Conservation (phyloP, 352 stramenopile species). For the Phytophthora kernoviae region DNA sequence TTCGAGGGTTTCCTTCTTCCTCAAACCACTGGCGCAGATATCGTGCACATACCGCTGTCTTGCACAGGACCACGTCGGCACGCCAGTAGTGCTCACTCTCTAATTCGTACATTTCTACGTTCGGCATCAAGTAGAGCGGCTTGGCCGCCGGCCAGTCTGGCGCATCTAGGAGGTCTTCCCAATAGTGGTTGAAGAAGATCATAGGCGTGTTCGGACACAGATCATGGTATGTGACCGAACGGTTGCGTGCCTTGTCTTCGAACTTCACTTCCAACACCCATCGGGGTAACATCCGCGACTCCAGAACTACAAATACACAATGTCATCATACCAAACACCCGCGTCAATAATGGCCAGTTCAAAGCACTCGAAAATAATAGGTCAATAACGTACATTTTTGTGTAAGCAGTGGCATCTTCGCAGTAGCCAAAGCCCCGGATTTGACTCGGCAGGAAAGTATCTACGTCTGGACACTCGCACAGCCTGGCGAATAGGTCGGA, state of each 20-base stretch:
- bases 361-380: not conserved
- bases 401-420: constrained; percentile 63
- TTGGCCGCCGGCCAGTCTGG: constrained; percentile 32
- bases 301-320: constrained; percentile 22
- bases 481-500: constrained; percentile 49
- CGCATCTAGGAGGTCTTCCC: constrained; percentile 21
- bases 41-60: constrained; percentile 38
- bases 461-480: constrained; percentile 51
- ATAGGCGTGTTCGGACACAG: constrained; percentile 44
- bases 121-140: constrained; percentile 43
- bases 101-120: constrained; percentile 56
- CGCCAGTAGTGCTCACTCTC: constrained; percentile 35
- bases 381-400: constrained; percentile 45
- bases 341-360: too few relatives aligned
- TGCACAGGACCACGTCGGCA: constrained; percentile 45
- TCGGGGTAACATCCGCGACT: constrained; percentile 38
- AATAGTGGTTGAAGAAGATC: constrained; percentile 54
- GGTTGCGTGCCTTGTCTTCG: constrained; percentile 14
- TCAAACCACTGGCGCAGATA: constrained; percentile 43
- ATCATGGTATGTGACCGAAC: constrained; percentile 43
- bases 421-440: constrained; percentile 60
- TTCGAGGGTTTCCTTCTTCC: constrained; percentile 51
- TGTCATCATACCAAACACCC: not conserved
- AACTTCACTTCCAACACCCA: constrained; percentile 39
- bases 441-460: constrained; percentile 47